Base-by-base conservation (phyloP, 768 basidiomycete genomes). In the Mrakia blollopis region DNA sequence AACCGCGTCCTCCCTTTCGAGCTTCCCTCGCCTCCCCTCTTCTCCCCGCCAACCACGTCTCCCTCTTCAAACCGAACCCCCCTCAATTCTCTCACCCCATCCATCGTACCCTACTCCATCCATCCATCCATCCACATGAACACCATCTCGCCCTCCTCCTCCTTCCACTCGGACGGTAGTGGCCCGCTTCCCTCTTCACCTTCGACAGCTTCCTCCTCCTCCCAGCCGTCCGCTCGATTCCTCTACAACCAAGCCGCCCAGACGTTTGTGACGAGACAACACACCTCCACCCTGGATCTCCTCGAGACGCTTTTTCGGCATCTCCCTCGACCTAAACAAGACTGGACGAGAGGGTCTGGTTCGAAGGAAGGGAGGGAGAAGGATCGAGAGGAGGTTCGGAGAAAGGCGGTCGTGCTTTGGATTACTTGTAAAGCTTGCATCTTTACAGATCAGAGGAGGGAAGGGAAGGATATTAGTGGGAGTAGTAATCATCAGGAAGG, bases 201-300 rank as follows among this genome's bases (percentile, higher is more conserved):
- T 91, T 96, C 65, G 83, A n/a, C n/a, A n/a, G n/a, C n/a, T n/a
- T 87, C 85, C 73, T 89, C 93, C 72, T 90, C 82, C 0, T 83
- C 84, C 54, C 85, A 85, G 57, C 83, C 83, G 76, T 83, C 79
- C 3, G 69, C 77, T 18, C 80, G 74, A 0, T 83, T 81, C 7
- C 85, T 89, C 23, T 88, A 89, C 68, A 82, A 86, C 9, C 88
- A 0, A 0, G 89, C 88, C 72, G 89, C 97, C 82, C 90, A 89
- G 78, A 16, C 44, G 14, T 74, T 96, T 97, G 81, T 95, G 97
- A 81, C 90, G 90, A 10, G 52, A 7, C 44, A 93, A 93, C 1
- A 98, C 97, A 83, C 97, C 97, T 81, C 92, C 93, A 0, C 92
- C 93, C 8, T 98, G 94, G 85, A 94, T 94, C 73, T 89, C 91